Evolutionary conservation across 1,284 basidiomycete species (phyloP).

Genomic region (Papiliotrema laurentii): DNA sequence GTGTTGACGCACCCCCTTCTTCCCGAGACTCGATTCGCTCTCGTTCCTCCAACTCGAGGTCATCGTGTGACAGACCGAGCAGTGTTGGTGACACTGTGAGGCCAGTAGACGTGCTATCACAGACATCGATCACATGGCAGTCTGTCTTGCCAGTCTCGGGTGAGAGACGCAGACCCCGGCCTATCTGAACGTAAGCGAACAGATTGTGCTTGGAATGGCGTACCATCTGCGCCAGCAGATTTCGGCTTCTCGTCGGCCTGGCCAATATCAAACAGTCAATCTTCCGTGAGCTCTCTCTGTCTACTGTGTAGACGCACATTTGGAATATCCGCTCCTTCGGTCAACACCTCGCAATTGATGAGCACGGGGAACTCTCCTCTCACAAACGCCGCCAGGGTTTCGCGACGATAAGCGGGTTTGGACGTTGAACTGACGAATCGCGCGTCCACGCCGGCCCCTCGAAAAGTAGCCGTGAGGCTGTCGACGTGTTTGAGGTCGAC

Average conservation of each 20-base stretch:
- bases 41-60: conserved; percentile 46
- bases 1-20: too few species aligned
- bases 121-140: conserved; percentile 88
- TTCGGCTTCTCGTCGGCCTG: conserved; percentile 79
- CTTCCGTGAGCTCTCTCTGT: conserved; percentile 8
- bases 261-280: conserved; percentile 88
- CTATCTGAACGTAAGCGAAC: conserved; percentile 58
- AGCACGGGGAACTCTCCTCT: conserved; percentile 75
- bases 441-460: conserved; percentile 75
- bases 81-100: conserved; percentile 77
- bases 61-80: conserved; percentile 75
- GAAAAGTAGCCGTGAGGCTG: conserved; percentile 68
- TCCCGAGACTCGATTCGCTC: too few species aligned
- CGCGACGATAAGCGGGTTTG: conserved; percentile 60
- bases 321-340: conserved; percentile 86
- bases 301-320: conserved; percentile 48
- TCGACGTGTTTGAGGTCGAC: conserved; percentile 81
- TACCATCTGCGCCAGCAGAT: conserved; percentile 91
- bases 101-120: conserved; percentile 68
- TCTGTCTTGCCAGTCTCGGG: conserved; percentile 75
- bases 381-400: conserved; percentile 66
- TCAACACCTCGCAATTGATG: conserved; percentile 88
- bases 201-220: conserved; percentile 14
- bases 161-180: conserved; percentile 82
- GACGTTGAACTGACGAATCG: conserved; percentile 73